Percentiles rank a stretch among this genome's conserved stretches.
These are phyloP conservation scores for Fagopyrum esculentum DNA, from an alignment of 148 eudicot genomes.

Conservation along the genomic window DNA sequence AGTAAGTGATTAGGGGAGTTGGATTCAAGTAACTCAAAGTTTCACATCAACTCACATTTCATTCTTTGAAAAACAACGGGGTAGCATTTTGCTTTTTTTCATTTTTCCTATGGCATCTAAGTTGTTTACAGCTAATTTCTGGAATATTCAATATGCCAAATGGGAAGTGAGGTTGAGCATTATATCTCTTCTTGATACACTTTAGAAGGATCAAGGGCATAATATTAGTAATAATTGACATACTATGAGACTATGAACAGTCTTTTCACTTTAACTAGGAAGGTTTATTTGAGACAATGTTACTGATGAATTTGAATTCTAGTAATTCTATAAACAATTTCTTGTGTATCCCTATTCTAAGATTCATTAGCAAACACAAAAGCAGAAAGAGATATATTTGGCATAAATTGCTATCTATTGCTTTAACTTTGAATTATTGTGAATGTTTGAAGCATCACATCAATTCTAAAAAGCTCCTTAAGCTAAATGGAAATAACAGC, in stretches of 20 bases:
- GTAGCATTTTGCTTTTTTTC: not conserved
- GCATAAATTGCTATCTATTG: not conserved
- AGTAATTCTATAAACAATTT: not conserved
- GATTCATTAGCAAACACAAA: not conserved
- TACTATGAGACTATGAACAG: not conserved
- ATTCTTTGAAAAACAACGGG: not conserved
- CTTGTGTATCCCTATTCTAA: no score
- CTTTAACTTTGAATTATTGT: not conserved
- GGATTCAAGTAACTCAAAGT: not conserved
- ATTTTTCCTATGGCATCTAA: not conserved
- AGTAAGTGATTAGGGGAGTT: not conserved
- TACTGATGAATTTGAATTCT: not conserved
- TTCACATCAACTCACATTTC: not conserved
- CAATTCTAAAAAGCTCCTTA: not conserved
- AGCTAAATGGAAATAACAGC: not conserved
- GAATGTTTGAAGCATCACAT: not conserved
- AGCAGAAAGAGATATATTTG: not conserved
- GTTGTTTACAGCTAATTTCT: not conserved
- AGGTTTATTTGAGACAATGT: not conserved
- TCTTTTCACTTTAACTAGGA: not conserved
- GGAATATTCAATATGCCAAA: not conserved
- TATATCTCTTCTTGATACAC: not conserved
- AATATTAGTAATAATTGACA: not conserved
- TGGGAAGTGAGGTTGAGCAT: not conserved
- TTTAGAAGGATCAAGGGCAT: not conserved